Percentiles rank a stretch among this genome's conserved stretches.
Conservation (phyloP, 2,329 filamentous ascomycete species). For the Sporothrix variecibatus region DNA sequence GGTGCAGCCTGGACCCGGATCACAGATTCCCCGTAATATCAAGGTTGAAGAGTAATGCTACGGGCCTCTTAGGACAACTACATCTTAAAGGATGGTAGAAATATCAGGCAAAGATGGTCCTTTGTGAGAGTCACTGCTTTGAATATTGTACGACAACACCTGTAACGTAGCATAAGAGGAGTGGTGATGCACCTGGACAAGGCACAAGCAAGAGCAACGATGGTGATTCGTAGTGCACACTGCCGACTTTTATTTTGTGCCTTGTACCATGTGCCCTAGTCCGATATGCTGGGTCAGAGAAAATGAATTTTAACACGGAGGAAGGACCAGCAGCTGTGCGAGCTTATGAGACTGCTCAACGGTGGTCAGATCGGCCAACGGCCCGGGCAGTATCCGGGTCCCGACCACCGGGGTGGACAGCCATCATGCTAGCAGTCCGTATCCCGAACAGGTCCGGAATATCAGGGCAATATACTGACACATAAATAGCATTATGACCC, state of each 20-base stretch:
- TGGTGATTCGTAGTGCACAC: not conserved
- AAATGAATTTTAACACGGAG: not conserved
- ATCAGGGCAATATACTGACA: too few relatives aligned
- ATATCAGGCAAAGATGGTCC: not conserved
- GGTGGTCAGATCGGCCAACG: not conserved
- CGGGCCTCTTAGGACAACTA: not conserved
- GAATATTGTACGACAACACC: not conserved
- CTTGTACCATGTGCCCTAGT: not conserved
- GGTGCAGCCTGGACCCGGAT: not conserved
- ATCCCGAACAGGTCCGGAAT: too few relatives aligned
- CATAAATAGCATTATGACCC: too few relatives aligned
- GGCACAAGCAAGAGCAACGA: not conserved
- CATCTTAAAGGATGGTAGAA: not conserved
- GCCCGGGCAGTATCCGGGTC: too few relatives aligned
- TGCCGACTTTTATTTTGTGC: not conserved
- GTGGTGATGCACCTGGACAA: not conserved
- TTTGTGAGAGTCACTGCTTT: not conserved
- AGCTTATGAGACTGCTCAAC: slow-evolving; percentile 19
- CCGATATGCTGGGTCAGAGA: not conserved
- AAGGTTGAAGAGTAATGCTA: not conserved
- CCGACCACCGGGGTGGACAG: not conserved
- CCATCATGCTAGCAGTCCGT: not conserved
- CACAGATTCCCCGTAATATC: not conserved
- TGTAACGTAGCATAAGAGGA: not conserved
- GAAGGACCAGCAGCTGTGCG: not conserved